Evolutionary conservation across 495 filamentous ascomycete species (phyloP).

Genomic region (Penicillium malachiteum): DNA sequence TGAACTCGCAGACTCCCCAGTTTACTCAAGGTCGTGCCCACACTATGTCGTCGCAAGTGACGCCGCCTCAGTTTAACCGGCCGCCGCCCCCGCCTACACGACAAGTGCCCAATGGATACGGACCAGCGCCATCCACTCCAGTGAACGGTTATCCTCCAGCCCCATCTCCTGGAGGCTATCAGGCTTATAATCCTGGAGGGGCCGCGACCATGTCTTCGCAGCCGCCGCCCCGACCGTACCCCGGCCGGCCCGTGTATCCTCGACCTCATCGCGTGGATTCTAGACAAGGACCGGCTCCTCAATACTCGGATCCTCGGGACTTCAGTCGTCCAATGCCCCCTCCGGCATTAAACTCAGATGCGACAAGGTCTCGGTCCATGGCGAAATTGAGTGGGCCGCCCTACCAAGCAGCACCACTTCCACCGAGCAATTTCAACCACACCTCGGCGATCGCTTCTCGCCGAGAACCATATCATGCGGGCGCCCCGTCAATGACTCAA

Average conservation of each 20-base stretch:
- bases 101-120: conserved; percentile 54
- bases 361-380: conserved; percentile 75
- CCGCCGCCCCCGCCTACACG: conserved; percentile 58
- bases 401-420: conserved; percentile 38
- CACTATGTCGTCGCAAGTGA: conserved; percentile 74
- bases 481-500: conserved; percentile 67
- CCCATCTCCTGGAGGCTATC: conserved; percentile 43
- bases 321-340: conserved; percentile 52
- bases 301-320: conserved; percentile 50
- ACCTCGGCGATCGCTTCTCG: conserved; percentile 71
- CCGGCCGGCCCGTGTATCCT: conserved; percentile 57
- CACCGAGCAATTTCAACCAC: conserved; percentile 65
- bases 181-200: conserved; percentile 40
- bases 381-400: conserved; percentile 64
- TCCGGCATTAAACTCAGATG: conserved; percentile 78
- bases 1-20: conserved; percentile 67
- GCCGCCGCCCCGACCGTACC: conserved; percentile 61
- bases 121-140: conserved; percentile 33
- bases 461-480: conserved; percentile 66
- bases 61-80: conserved; percentile 48
- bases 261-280: conserved; percentile 70
- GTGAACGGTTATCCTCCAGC: conserved; percentile 39
- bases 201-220: conserved; percentile 61
- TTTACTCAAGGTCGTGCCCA: conserved; percentile 69
- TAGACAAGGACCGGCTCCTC: conserved; percentile 58